These are phyloP conservation scores for Fraxinus greggii DNA, from an alignment of 305 asterid genomes.

Conservation along the genomic window DNA sequence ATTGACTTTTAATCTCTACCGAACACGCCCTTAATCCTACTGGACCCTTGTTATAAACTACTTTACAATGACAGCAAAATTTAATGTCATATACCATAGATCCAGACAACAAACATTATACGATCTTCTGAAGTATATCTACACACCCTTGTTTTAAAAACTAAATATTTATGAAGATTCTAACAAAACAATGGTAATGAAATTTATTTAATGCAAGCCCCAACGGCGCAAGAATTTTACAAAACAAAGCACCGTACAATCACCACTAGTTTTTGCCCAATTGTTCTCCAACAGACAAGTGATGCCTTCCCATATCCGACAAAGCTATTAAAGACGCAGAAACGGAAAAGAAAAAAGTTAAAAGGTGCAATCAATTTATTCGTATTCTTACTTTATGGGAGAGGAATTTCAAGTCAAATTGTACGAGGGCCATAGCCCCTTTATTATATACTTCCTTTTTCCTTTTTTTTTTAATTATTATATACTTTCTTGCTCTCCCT, in stretches of 20 bases:
- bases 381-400: constrained; percentile 23
- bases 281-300: background rate
- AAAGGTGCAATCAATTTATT: constrained; percentile 20
- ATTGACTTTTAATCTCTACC: too few relatives aligned
- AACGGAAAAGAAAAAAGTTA: constrained; percentile 13
- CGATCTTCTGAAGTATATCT: too few relatives aligned
- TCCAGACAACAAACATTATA: too few relatives aligned
- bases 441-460: constrained; percentile 25
- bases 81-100: too few relatives aligned
- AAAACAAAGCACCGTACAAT: background rate
- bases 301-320: background rate
- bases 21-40: too few relatives aligned
- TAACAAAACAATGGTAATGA: background rate
- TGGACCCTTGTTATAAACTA: too few relatives aligned
- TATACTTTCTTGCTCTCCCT: constrained; percentile 1
- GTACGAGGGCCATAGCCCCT: background rate
- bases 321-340: constrained; percentile 1
- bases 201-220: background rate
- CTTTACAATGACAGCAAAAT: too few relatives aligned
- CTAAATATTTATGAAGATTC: background rate
- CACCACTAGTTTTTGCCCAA: background rate
- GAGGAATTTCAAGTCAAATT: constrained; percentile 17
- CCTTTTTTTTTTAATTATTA: too few relatives aligned
- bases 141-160: too few relatives aligned
- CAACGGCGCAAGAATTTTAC: background rate